Evolutionary conservation across 2,329 filamentous ascomycete genomes (phyloP), one percentile per base, ranked within the genome.

Genomic region (Alternaria triticina): DNA sequence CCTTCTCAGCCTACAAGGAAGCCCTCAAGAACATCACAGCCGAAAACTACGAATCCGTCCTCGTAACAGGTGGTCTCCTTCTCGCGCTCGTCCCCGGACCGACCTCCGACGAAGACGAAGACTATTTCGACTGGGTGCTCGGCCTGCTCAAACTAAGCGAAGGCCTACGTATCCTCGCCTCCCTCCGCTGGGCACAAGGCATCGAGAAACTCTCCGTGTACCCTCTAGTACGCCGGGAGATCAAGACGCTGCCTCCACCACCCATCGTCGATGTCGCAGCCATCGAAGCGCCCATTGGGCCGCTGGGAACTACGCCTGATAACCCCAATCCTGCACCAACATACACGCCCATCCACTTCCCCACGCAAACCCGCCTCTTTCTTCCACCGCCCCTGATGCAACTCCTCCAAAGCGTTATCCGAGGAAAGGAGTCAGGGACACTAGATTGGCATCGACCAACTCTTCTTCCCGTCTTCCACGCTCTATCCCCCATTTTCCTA

Each of bases 151-250:
- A 70, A 54, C 72, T 78, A 66, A 75, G 70, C 45, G 75, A 79
- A 47, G 76, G 76, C 9, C 65, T 78, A 1, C 71, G 75, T 5
- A 63, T 78, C 36, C 66, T 79, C 2, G 76, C 74, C 2, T 65
- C 66, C 2, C 64, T 77, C 13, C 73, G 72, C 57, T 79, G 75
- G 75, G 64, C 64, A 4, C 62, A 66, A 5, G 76, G 75, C 3
- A 77, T 79, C 27, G 75, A 78, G 47, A 74, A 74, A n/a, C 67
- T 79, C 3, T 64, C 72, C 17, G 54, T 76, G 2, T 77, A 70
- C 54, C 75, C 75, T 3, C 36, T 78, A 3, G 67, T 79, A 20
- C 62, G 65, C n/a, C 64, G 75, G 7, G 76, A 78, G 45, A 23
- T 78, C 25, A 68, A 69, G 12, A 70, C 56, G 3, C 56, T 79